Percentiles rank a stretch among this genome's conserved stretches.
Conservation (phyloP, 306 rosid genomes). For the Lathyrus sativus region DNA sequence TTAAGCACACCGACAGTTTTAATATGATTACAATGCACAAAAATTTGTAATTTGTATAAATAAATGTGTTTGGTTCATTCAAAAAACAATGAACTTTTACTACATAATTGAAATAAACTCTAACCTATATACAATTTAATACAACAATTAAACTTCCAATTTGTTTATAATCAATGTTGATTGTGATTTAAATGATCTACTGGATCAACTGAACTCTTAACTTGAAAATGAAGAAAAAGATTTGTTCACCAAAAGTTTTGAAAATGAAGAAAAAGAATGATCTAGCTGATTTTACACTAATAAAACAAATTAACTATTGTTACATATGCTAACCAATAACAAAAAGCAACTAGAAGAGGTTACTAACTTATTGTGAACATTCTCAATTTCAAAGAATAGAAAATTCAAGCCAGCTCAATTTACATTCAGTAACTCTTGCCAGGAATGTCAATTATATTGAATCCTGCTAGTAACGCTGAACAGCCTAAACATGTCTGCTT, state of each 20-base stretch:
- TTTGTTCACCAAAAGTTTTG: conserved; percentile 15
- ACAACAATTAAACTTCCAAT: too few relatives aligned
- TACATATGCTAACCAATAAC: conserved; percentile 14
- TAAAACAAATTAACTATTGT: conserved; percentile 15
- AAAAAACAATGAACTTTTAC: too few relatives aligned
- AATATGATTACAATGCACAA: too few relatives aligned
- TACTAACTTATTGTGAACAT: background rate
- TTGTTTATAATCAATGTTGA: too few relatives aligned
- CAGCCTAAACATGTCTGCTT: conserved; percentile 28
- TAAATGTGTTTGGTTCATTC: too few relatives aligned
- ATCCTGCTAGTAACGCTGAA: conserved; percentile 6
- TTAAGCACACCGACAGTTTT: too few relatives aligned
- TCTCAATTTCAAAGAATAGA: conserved; percentile 30
- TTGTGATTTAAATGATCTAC: too few relatives aligned
- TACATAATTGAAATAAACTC: too few relatives aligned
- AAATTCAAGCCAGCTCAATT: conserved; percentile 11
- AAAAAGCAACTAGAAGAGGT: conserved; percentile 13
- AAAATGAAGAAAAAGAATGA: conserved; percentile 18
- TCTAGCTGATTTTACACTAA: conserved; percentile 34
- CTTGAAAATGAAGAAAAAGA: too few relatives aligned
- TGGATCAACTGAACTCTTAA: too few relatives aligned
- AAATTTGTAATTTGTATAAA: too few relatives aligned
- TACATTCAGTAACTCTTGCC: conserved; percentile 11
- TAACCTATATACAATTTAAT: too few relatives aligned
- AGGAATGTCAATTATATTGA: conserved; percentile 19